Evolutionary conservation across 202 grass and related monocot species (phyloP), one percentile per base, ranked within the genome.

Genomic region (Zoysia matrella): DNA sequence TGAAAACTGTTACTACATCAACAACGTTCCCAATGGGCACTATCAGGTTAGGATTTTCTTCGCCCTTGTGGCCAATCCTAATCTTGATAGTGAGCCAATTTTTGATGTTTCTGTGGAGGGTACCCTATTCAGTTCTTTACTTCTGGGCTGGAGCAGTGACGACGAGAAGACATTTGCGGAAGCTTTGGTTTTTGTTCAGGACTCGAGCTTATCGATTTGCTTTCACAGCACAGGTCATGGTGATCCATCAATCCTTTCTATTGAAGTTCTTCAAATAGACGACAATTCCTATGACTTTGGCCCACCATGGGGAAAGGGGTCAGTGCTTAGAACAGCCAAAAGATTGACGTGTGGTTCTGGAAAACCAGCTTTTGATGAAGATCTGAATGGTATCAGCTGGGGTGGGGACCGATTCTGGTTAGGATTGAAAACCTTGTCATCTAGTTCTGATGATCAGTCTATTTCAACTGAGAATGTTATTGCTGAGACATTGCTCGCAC

Each of bases 361-460:
- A 48, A 99, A 95, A 63, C 85, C 96, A 10, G 93, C 92, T 77
- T 96, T 95, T 71, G 96, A 99, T 65, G 89, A 92, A 93, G 96
- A 99, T 82, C 85, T 91, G 12, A 90, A 90, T 67, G 91, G 93
- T 13, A 84, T 78, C 42, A 55, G 64, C 15, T 92, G 91, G 96
- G 96, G 96, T 63, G 96, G 96, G 47, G 96, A 95, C 76, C 93
- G 96, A 79, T 99, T 99, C 80, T 99, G 96, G 96, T 88, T 88
- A 54, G 89, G 80, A 2, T 48, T 81, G 65, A 86, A 93, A 80
- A 81, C 85, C 60, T 89, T 95, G 67, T 86, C 83, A 11, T 78
- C 82, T 60, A 92, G 85, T 67, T 86, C 87, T 71, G 90, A 95
- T 22, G 91, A 91, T 72, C 69, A 90, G 15, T 67, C 87, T 78